Conservation (phyloP, 805 yeast species). For the Candida sphagnicola region DNA sequence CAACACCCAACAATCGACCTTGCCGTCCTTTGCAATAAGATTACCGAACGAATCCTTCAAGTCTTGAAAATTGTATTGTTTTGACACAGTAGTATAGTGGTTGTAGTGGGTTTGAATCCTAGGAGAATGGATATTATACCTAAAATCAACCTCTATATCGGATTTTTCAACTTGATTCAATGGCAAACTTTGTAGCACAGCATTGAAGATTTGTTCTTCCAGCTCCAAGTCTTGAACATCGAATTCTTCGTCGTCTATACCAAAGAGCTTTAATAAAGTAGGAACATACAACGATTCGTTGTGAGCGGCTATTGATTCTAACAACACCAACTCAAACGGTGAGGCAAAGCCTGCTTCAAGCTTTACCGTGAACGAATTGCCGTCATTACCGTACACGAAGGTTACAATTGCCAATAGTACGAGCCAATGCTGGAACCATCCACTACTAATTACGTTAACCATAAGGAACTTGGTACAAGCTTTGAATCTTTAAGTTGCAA, state of each 20-base stretch:
- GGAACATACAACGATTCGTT: constrained; percentile 35
- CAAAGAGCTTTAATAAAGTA: constrained; percentile 18
- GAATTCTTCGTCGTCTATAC: constrained; percentile 11
- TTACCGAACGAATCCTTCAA: constrained; percentile 30
- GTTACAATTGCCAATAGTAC: neutral
- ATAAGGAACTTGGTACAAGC: too few species aligned
- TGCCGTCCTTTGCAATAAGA: constrained; percentile 16
- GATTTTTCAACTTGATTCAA: constrained; percentile 11
- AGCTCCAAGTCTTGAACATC: constrained; percentile 6
- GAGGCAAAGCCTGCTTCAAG: constrained; percentile 38
- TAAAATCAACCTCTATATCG: constrained; percentile 41
- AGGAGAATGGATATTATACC: constrained; percentile 52
- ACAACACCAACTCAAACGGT: constrained; percentile 38
- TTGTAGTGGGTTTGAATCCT: constrained; percentile 61
- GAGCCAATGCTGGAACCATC: neutral
- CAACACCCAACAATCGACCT: constrained; percentile 43
- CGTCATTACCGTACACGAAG: neutral
- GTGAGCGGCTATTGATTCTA: constrained; percentile 36
- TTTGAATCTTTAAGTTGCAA: too few species aligned
- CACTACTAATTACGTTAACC: neutral
- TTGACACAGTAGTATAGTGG: constrained; percentile 31
- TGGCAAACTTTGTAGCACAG: constrained; percentile 4
- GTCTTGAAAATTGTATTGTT: neutral
- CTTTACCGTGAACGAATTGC: constrained; percentile 2
- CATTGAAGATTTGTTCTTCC: constrained; percentile 6